Evolutionary conservation across 2,329 filamentous ascomycete species (phyloP).

Genomic region (Verticillium isaacii): DNA sequence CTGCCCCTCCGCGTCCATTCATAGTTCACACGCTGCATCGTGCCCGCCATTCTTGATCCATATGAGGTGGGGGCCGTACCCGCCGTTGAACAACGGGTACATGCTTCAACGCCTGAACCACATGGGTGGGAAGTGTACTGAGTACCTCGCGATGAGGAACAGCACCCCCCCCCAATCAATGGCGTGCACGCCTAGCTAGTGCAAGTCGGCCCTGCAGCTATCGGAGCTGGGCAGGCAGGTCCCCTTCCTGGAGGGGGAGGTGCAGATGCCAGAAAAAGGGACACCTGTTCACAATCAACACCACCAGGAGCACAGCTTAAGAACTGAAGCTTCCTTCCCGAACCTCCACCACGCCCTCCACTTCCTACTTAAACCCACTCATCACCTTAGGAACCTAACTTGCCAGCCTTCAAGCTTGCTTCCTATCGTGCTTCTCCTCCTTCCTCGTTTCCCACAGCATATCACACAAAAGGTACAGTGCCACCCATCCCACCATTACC

Average conservation of each 20-base stretch:
- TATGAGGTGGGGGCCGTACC: background rate
- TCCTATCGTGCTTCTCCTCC: background rate
- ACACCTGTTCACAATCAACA: constrained; percentile 1
- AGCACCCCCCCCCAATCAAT: background rate
- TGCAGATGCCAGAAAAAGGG: background rate
- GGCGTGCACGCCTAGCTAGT: background rate
- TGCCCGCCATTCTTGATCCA: background rate
- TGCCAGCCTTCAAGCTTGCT: background rate
- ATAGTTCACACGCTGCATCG: background rate
- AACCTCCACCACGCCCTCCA: background rate
- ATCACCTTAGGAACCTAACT: background rate
- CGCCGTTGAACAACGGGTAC: background rate
- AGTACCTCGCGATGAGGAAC: background rate
- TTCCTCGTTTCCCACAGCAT: background rate
- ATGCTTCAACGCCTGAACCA: background rate
- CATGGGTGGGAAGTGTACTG: background rate
- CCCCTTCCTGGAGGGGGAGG: background rate
- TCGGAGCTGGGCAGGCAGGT: background rate
- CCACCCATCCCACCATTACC: background rate
- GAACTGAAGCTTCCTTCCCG: background rate
- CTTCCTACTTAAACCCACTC: background rate
- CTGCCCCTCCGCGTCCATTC: background rate
- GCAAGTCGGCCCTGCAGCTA: background rate
- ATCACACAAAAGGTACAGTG: background rate
- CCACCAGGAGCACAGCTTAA: background rate